Percentiles rank a stretch among this genome's conserved stretches.
These are phyloP conservation scores for Candida incommunis DNA, from an alignment of 805 yeast genomes.

Conservation along the genomic window DNA sequence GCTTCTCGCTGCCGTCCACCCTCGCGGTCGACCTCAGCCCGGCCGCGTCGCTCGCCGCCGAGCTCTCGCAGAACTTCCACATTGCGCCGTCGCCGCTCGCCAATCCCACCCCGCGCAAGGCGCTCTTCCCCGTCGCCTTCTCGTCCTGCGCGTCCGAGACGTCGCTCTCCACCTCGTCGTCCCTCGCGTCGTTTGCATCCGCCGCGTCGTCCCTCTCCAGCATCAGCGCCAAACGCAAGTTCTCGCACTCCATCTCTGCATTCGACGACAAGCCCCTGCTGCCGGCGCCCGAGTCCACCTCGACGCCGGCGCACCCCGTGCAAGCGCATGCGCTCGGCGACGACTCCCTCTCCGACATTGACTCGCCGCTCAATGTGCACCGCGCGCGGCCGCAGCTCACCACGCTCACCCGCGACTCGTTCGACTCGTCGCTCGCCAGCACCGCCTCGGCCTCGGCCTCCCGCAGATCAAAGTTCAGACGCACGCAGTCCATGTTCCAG, in stretches of 20 bases:
- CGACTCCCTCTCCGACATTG: constrained; percentile 7
- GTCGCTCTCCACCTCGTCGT: not conserved
- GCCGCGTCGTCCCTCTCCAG: not conserved
- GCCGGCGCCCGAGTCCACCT: not conserved
- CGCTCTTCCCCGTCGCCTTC: constrained; percentile 16
- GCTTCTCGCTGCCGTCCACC: constrained; percentile 8
- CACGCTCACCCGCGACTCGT: constrained; percentile 5
- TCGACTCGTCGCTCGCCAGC: constrained; percentile 3
- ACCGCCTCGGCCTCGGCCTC: not conserved
- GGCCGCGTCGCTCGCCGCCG: constrained; percentile 22
- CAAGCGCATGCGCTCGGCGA: not conserved
- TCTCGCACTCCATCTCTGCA: not conserved
- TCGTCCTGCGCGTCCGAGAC: not conserved
- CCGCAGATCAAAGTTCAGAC: constrained; percentile 29
- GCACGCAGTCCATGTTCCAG: constrained; percentile 60
- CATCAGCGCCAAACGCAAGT: constrained; percentile 4
- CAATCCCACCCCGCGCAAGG: constrained; percentile 21
- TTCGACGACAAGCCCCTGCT: constrained; percentile 1
- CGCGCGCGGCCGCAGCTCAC: constrained; percentile 5
- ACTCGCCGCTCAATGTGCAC: constrained; percentile 3
- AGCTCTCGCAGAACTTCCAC: constrained; percentile 23
- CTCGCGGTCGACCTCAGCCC: constrained; percentile 10
- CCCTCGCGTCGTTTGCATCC: not conserved
- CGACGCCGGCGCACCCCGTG: constrained; percentile 7
- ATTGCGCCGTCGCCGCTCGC: constrained; percentile 16